Conservation (phyloP, 306 rosid genomes). For the Lathyrus tuberosus region DNA sequence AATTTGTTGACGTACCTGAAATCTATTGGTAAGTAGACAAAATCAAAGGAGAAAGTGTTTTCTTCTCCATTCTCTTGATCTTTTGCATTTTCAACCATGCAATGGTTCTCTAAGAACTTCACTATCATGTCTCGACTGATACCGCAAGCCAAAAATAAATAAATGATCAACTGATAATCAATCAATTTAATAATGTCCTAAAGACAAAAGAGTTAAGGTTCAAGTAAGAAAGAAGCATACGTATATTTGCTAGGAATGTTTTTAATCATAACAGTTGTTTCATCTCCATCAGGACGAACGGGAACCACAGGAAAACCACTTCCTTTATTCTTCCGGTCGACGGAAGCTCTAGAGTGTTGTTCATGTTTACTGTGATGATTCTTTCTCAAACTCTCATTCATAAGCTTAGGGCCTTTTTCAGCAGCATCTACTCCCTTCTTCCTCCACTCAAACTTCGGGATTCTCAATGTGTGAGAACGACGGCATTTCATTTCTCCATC, state of each 20-base stretch:
- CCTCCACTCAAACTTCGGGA: neutral
- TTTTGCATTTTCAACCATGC: conserved; percentile 39
- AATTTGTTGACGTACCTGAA: conserved; percentile 36
- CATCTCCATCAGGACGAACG: neutral
- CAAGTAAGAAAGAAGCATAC: conserved; percentile 37
- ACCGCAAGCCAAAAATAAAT: too few species aligned
- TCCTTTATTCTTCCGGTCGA: neutral
- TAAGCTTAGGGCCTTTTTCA: too few species aligned
- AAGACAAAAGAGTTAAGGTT: too few species aligned
- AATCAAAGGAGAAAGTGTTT: conserved; percentile 47
- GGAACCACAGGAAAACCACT: conserved; percentile 16
- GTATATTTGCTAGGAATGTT: conserved; percentile 64
- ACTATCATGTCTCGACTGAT: conserved; percentile 50
- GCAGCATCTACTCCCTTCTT: neutral
- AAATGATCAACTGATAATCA: too few species aligned
- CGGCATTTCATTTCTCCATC: neutral
- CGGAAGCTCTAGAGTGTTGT: too few species aligned
- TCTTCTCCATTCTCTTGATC: neutral
- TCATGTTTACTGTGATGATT: neutral
- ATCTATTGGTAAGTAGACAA: conserved; percentile 67
- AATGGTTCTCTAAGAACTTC: conserved; percentile 51
- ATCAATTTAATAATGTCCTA: too few species aligned
- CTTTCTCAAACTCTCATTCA: neutral
- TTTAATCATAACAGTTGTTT: conserved; percentile 60
- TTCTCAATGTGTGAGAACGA: neutral